These are phyloP conservation scores for Santalum album DNA, from an alignment of 164 flowering plant species.

Conservation along the genomic window DNA sequence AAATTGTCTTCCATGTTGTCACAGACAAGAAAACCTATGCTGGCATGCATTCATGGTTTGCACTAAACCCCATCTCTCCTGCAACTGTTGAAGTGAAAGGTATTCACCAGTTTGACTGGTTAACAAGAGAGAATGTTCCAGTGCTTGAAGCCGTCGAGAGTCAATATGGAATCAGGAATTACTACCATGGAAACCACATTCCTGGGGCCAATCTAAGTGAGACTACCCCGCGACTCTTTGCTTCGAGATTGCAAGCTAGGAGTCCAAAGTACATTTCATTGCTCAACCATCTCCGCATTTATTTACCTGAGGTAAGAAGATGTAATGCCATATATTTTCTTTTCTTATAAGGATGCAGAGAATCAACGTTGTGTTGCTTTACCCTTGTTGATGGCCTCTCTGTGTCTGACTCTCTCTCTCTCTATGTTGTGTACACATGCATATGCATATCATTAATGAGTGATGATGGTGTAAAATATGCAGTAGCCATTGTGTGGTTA, in stretches of 20 bases:
- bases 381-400: no score
- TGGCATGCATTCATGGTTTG: conserved; percentile 99
- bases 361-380: no score
- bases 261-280: conserved; percentile 97
- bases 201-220: conserved; percentile 73
- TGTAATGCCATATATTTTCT: background rate
- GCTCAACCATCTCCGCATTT: conserved; percentile 94
- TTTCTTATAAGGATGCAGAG: background rate
- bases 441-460: no score
- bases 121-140: conserved; percentile 92
- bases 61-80: conserved; percentile 71
- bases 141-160: conserved; percentile 96
- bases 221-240: conserved; percentile 67
- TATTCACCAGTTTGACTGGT: conserved; percentile 96
- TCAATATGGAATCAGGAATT: conserved; percentile 59
- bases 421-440: no score
- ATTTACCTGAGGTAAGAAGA: conserved; percentile 84
- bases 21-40: conserved; percentile 99
- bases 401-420: no score
- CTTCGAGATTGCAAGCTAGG: conserved; percentile 84
- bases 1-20: conserved; percentile 85
- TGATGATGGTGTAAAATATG: no score
- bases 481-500: no score
- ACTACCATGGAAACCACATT: conserved; percentile 89
- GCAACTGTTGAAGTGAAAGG: conserved; percentile 93